Evolutionary conservation across 2,329 filamentous ascomycete species (phyloP), one percentile per base, ranked within the genome.

Genomic region (Clathrospora elynae): DNA sequence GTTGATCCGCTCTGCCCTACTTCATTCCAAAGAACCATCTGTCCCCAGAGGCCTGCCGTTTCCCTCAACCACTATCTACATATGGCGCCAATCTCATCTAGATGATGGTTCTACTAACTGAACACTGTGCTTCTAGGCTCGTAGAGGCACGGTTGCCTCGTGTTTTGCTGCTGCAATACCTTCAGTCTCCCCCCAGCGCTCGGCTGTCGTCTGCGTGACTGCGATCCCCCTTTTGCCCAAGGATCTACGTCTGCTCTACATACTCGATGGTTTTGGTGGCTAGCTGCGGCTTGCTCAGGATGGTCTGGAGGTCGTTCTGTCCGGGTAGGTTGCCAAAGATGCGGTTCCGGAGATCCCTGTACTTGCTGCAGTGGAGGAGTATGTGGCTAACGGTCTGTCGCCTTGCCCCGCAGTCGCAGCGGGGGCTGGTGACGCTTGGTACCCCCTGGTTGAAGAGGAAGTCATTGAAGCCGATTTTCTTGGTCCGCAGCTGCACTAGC

Each of bases 191-290:
- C 41, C 41, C 51, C 38, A 51, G 34, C 20, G 29, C 37, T 49
- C 16, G 16, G 50, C 47, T 52, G 12, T 47, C 16, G 35, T 54
- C 31, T 43, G n/a, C 42, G 17, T 24, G 22, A 17, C 37, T 44
- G 11, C 20, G 36, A 48, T 52, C 51, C 43, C 47, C 25, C 44
- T 42, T 39, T 47, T 57, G 41, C 50, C 52, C 26, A 55, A 58
- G 45, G 47, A 56, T 58, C 52, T 54, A 43, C 51, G 44, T 45
- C 31, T 56, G 42, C 25, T 55, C 47, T 39, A 57, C 22, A 48
- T 28, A 48, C 28, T 55, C 1, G 45, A 50, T 52, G n/a, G 51
- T 46, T 53, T 53, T 50, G 22, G 43, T 42, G n/a, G 39, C 36
- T 39, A 55, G 33, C 41, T 55, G 33, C 36, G 18, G 50, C 39